Base-by-base conservation (phyloP, 371 early-diverging fungal species). In the Apophysomyces ossiformis region DNA sequence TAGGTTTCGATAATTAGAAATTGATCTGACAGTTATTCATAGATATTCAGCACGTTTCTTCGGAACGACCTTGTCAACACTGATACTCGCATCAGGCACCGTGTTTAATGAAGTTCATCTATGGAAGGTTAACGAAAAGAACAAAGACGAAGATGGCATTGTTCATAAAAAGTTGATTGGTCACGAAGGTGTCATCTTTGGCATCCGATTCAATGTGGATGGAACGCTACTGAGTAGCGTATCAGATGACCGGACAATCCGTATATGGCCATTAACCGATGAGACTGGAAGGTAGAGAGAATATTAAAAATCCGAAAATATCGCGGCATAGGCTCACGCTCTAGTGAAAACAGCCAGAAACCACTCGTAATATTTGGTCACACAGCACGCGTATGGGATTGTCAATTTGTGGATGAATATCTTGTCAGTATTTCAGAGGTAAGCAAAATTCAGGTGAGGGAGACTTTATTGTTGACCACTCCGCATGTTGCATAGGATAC, bases 201-300 rank as follows among this genome's bases (percentile, higher is more conserved):
- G 90, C 18, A 80, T 95, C n/a, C 71, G 87, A 37, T 92, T 93
- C 65, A 87, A 85, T 66, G 64, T 72, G 1, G 85, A 89, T 64
- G 92, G 90, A 7, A 71, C 60, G 6, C 69, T 71, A 35, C 36
- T 95, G 3, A 79, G 86, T 1, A 91, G 93, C 13, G 92, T 92
- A 1, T 93, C 93, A 1, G 96, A 95, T 62, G 96, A 95, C 74
- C 87, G 95, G 15, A 90, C 95, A 0, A 84, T 94, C 43, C 88
- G 93, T 18, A 65, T 94, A 5, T 95, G 96, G 96, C 70, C 84
- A 8, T 57, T 86, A 8, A 69, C 62, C 0, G 46, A 70, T 0
- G 69, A 71, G 18, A 68, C 2, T 7, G 54, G 68, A 45, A 74
- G 50, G 74, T 75, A 61, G 63, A 7, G n/a, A 18, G 13, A 4